phyloP scores from a whole-genome alignment of 768 basidiomycete species.

The Phlebiopsis flavidoalba region DNA sequence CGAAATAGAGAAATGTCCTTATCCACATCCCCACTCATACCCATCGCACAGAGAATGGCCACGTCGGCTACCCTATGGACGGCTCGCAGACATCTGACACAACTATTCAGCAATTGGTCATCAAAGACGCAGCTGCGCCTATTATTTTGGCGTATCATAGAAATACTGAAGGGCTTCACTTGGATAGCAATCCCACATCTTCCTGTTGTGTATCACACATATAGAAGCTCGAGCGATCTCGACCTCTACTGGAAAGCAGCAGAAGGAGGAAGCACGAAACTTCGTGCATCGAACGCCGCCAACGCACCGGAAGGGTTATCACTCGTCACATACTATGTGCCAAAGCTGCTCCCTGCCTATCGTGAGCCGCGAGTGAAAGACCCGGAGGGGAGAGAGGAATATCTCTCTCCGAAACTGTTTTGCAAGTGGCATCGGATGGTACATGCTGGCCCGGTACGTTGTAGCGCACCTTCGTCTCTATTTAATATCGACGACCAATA shows the following conservation, averaged over 20 bases:
- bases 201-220: neutral
- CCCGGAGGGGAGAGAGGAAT: constrained; percentile 19
- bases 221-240: neutral
- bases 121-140: neutral
- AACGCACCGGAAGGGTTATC: constrained; percentile 7
- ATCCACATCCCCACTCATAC: neutral
- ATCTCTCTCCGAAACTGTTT: constrained; percentile 29
- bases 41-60: too few relatives aligned
- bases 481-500: constrained; percentile 11
- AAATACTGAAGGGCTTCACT: neutral
- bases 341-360: constrained; percentile 33
- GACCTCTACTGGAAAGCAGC: constrained; percentile 14
- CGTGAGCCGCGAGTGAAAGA: constrained; percentile 19
- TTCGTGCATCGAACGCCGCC: constrained; percentile 15
- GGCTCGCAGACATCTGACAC: neutral
- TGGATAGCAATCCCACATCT: neutral
- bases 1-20: too few relatives aligned
- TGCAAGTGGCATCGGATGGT: constrained; percentile 47
- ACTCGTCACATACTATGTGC: constrained; percentile 17
- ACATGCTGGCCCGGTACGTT: constrained; percentile 35
- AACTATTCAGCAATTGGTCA: neutral
- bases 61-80: neutral
- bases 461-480: neutral
- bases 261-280: neutral
- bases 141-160: neutral